Conservation (phyloP, 345 rosid species). For the Populus tremula region DNA sequence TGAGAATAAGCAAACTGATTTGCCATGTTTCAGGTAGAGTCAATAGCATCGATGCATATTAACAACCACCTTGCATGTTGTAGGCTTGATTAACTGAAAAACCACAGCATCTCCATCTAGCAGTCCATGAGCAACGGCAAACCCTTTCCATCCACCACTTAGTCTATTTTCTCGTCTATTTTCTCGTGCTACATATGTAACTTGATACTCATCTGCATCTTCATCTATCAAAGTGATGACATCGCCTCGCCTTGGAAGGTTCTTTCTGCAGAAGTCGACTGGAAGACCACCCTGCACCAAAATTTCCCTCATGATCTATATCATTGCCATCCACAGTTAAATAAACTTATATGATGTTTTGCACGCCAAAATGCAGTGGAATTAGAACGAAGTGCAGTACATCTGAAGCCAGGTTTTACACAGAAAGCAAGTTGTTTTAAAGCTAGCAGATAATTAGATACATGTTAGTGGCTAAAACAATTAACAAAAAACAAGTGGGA, state of each 20-base stretch:
- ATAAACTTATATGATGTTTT: too few relatives aligned
- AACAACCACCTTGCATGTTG: slow-evolving; percentile 46
- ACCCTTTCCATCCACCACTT: slow-evolving; percentile 79
- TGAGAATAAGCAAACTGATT: neutral
- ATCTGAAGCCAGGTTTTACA: too few relatives aligned
- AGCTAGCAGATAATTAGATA: too few relatives aligned
- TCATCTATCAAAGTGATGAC: slow-evolving; percentile 47
- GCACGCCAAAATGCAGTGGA: too few relatives aligned
- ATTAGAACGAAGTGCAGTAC: too few relatives aligned
- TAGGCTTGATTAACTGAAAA: slow-evolving; percentile 48
- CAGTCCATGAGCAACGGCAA: slow-evolving; percentile 59
- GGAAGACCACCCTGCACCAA: slow-evolving; percentile 48
- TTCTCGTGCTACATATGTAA: slow-evolving; percentile 45
- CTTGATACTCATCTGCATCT: slow-evolving; percentile 41
- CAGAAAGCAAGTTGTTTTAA: too few relatives aligned
- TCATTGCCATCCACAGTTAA: too few relatives aligned
- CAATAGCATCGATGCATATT: neutral
- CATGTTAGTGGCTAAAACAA: too few relatives aligned
- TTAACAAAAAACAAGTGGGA: too few relatives aligned
- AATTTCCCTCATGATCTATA: neutral
- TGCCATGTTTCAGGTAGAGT: neutral
- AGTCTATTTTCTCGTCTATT: slow-evolving; percentile 53
- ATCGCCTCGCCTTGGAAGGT: slow-evolving; percentile 45
- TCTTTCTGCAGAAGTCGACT: slow-evolving; percentile 40
- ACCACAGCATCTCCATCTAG: slow-evolving; percentile 66